phyloP scores from a whole-genome alignment of 352 stramenopile genomes.

The Pythium utonaiense region DNA sequence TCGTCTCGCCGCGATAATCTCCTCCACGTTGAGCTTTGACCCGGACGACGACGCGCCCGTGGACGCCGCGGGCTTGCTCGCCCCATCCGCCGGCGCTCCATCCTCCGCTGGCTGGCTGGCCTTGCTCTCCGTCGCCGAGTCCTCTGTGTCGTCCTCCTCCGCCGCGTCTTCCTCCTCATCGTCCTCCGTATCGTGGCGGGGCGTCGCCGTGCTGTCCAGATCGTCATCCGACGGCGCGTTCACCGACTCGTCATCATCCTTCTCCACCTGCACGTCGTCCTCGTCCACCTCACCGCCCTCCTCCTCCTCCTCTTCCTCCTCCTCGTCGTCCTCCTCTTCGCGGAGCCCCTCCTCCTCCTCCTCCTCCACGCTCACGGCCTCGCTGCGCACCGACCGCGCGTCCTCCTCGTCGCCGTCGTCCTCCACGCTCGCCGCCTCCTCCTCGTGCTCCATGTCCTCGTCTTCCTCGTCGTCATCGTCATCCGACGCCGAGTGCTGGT shows the following conservation, averaged over 20 bases:
- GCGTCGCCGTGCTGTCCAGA: conserved; percentile 60
- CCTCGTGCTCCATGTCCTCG: conserved; percentile 36
- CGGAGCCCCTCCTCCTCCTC: conserved; percentile 24
- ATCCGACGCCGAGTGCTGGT: conserved; percentile 57
- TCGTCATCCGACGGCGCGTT: conserved; percentile 75
- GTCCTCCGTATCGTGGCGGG: conserved; percentile 35
- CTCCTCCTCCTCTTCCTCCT: conserved; percentile 23
- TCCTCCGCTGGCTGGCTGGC: neutral
- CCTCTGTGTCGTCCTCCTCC: conserved; percentile 16
- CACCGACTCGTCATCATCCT: conserved; percentile 73
- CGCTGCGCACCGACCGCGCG: conserved; percentile 21
- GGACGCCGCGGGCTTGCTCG: neutral
- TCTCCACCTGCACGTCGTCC: conserved; percentile 58
- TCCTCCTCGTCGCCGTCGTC: conserved; percentile 35
- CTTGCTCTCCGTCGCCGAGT: conserved; percentile 25
- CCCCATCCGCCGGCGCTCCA: neutral
- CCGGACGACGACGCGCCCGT: neutral
- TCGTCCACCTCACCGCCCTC: conserved; percentile 32
- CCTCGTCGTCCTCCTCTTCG: conserved; percentile 20
- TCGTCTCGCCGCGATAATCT: conserved; percentile 65
- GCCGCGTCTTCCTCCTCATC: conserved; percentile 15
- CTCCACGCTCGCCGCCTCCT: conserved; percentile 33
- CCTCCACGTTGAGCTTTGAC: conserved; percentile 45
- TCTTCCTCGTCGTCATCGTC: conserved; percentile 51
- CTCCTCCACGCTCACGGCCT: conserved; percentile 24